Conservation (phyloP, 768 basidiomycete species). For the Candolleomyces efflorescens region DNA sequence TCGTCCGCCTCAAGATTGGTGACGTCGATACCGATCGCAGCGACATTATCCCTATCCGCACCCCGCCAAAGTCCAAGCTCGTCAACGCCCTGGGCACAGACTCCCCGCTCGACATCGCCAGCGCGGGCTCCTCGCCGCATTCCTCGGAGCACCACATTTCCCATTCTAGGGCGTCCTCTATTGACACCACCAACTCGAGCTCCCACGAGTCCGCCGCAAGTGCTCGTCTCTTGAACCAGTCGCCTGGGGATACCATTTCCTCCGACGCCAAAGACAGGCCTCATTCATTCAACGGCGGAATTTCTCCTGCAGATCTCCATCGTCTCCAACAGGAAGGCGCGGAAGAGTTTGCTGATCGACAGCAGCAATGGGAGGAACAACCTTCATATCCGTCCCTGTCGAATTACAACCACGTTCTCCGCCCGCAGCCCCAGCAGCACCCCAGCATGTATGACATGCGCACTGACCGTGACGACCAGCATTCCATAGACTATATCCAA, state of each 20-base stretch:
- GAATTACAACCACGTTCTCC: conserved; percentile 40
- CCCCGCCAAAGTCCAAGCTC: conserved; percentile 67
- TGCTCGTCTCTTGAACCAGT: conserved; percentile 53
- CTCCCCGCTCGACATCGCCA: conserved; percentile 70
- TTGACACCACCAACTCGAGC: conserved; percentile 62
- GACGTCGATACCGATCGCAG: conserved; percentile 49
- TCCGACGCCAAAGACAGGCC: conserved; percentile 71
- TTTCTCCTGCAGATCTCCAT: conserved; percentile 69
- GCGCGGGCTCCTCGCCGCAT: conserved; percentile 70
- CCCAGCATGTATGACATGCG: conserved; percentile 27
- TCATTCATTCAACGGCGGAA: conserved; percentile 76
- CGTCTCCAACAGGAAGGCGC: conserved; percentile 70
- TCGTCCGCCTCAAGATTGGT: conserved; percentile 67
- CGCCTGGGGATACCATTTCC: conserved; percentile 35
- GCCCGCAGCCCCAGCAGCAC: conserved; percentile 49
- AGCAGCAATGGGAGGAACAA: conserved; percentile 50
- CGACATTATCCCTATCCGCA: conserved; percentile 53
- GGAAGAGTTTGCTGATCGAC: conserved; percentile 36
- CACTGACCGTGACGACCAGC: conserved; percentile 43
- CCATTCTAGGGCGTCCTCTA: conserved; percentile 82
- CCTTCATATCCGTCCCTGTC: conserved; percentile 67
- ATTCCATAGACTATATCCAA: conserved; percentile 48
- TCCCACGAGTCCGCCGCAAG: conserved; percentile 56
- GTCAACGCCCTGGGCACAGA: conserved; percentile 55
- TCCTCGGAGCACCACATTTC: conserved; percentile 63